Evolutionary conservation across 2,329 filamentous ascomycete genomes (phyloP).

Genomic region (Fusarium floridanum): DNA sequence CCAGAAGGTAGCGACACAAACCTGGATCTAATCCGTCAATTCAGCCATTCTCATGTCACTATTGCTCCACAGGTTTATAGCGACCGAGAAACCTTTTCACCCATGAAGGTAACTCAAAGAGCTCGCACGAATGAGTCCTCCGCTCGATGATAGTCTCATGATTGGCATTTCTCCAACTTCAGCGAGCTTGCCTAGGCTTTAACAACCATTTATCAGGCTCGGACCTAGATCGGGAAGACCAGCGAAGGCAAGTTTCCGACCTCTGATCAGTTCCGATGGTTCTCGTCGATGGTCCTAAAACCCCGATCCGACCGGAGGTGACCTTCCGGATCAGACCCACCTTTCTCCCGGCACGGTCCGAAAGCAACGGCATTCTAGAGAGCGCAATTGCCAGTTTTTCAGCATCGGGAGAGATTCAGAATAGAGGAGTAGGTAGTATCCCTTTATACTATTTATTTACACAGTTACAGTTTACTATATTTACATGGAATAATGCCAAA

Average conservation of each 20-base stretch:
- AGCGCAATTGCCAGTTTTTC: background rate
- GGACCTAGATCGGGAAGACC: too few species aligned
- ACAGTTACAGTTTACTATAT: background rate
- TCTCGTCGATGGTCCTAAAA: too few species aligned
- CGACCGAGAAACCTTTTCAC: background rate
- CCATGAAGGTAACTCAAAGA: background rate
- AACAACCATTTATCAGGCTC: background rate
- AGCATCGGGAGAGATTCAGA: background rate
- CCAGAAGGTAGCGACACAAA: background rate
- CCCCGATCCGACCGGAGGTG: constrained; percentile 22
- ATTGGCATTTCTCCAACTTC: background rate
- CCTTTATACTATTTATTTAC: background rate
- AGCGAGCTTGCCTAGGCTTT: too few species aligned
- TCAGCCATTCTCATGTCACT: background rate
- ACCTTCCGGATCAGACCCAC: constrained; percentile 13
- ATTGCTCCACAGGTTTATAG: background rate
- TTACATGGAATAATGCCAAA: background rate
- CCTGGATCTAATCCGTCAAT: background rate
- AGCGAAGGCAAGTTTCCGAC: too few species aligned
- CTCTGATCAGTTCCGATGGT: too few species aligned
- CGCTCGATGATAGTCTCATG: background rate
- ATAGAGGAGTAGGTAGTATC: background rate
- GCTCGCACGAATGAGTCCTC: background rate
- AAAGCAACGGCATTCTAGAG: background rate
- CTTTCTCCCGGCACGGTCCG: constrained; percentile 5